Conservation (phyloP, 768 basidiomycete genomes). For the Pleurotus pulmonarius region DNA sequence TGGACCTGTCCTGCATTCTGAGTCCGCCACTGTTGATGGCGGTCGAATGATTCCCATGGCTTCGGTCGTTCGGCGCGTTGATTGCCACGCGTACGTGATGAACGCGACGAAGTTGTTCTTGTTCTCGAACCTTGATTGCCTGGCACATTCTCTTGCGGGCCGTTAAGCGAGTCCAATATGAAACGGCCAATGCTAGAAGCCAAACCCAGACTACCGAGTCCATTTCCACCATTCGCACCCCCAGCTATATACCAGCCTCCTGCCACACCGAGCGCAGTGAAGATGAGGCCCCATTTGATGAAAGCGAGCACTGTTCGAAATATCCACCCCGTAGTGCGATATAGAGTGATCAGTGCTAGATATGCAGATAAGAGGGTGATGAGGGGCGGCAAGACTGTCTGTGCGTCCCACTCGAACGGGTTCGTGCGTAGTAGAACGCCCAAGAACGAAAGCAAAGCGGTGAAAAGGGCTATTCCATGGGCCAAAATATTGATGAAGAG, state of each 20-base stretch:
- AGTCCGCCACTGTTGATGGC: constrained; percentile 59
- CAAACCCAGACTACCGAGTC: constrained; percentile 31
- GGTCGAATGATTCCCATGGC: constrained; percentile 66
- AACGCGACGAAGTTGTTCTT: constrained; percentile 5
- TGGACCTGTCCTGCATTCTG: constrained; percentile 19
- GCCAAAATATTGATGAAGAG: constrained; percentile 48
- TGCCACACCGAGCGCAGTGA: constrained; percentile 50
- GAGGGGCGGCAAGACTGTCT: constrained; percentile 68
- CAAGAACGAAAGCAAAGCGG: constrained; percentile 45
- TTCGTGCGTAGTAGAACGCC: constrained; percentile 43
- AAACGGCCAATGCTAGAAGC: constrained; percentile 35
- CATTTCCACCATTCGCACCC: constrained; percentile 24
- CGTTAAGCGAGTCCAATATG: constrained; percentile 40
- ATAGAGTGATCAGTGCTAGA: constrained; percentile 70
- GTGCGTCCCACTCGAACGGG: constrained; percentile 62
- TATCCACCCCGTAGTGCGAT: constrained; percentile 76
- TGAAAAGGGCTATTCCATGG: constrained; percentile 45
- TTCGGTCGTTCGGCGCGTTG: constrained; percentile 32
- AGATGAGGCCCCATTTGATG: constrained; percentile 71
- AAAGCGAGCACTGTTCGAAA: constrained; percentile 64
- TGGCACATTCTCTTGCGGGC: constrained; percentile 26
- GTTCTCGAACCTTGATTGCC: constrained; percentile 20
- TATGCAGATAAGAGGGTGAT: constrained; percentile 72
- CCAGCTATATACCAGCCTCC: constrained; percentile 50
- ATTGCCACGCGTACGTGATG: constrained; percentile 13